Percentiles rank a stretch among this genome's conserved stretches.
phyloP scores from a whole-genome alignment of 768 basidiomycete species.

The Leccinum imitatum region DNA sequence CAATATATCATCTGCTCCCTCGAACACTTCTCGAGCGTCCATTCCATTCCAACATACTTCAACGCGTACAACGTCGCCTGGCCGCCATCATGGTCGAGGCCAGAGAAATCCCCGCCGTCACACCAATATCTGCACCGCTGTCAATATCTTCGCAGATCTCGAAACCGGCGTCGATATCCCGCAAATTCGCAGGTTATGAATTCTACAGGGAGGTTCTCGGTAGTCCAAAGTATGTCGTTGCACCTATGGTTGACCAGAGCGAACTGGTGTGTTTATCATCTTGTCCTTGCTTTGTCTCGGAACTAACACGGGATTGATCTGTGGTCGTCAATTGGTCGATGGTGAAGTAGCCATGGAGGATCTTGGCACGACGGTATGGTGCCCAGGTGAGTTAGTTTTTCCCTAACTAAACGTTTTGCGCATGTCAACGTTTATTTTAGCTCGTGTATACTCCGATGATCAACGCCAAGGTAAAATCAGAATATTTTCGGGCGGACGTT shows the following conservation, averaged over 20 bases:
- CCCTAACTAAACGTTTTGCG: too few relatives aligned
- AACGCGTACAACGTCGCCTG: not conserved
- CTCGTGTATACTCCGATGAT: conserved; percentile 99
- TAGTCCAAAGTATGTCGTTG: conserved; percentile 86
- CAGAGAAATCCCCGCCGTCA: not conserved
- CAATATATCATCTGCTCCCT: not conserved
- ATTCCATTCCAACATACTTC: not conserved
- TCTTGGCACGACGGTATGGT: conserved; percentile 78
- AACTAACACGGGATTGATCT: not conserved
- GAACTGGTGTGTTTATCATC: conserved; percentile 68
- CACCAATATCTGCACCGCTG: not conserved
- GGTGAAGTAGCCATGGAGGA: conserved; percentile 79
- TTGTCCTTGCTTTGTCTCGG: not conserved
- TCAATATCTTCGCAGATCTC: conserved; percentile 1
- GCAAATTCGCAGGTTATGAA: conserved; percentile 72
- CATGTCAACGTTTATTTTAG: conserved; percentile 35
- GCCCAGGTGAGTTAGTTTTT: conserved; percentile 53
- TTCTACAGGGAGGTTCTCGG: conserved; percentile 80
- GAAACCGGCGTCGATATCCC: not conserved
- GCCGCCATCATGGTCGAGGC: not conserved
- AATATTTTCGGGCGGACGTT: not conserved
- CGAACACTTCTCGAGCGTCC: not conserved
- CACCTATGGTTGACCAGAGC: conserved; percentile 98
- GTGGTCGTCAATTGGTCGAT: not conserved
- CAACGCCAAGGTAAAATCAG: conserved; percentile 69